Conservation (phyloP, 148 eudicot genomes). For the Mesembryanthemum crystallinum region DNA sequence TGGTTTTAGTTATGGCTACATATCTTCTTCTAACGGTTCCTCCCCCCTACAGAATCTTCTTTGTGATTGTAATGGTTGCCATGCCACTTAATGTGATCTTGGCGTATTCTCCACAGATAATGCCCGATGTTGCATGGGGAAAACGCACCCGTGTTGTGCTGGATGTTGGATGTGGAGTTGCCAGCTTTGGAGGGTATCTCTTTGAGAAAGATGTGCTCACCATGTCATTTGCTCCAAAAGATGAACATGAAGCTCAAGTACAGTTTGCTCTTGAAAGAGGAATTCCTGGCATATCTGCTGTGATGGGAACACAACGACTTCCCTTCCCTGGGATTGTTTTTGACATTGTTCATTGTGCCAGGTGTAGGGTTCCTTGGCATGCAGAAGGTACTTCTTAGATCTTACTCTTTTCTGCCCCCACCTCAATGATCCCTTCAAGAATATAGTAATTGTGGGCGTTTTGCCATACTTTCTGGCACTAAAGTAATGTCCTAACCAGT, state of each 20-base stretch:
- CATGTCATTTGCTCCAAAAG: slow-evolving; percentile 93
- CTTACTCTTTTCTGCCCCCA: background rate
- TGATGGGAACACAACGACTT: slow-evolving; percentile 89
- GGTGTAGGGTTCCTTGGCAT: slow-evolving; percentile 96
- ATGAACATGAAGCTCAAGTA: slow-evolving; percentile 92
- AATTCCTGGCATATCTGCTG: slow-evolving; percentile 90
- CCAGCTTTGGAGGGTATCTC: slow-evolving; percentile 51
- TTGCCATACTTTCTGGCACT: background rate
- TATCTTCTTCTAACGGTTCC: too few relatives aligned
- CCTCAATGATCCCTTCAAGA: background rate
- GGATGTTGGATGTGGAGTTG: slow-evolving; percentile 91
- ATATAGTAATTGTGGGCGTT: background rate
- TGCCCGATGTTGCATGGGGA: slow-evolving; percentile 80
- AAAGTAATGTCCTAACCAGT: background rate
- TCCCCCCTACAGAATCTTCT: too few relatives aligned
- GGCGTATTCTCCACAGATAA: slow-evolving; percentile 39
- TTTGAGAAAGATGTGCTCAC: slow-evolving; percentile 51
- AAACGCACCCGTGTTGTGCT: slow-evolving; percentile 76
- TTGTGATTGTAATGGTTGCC: background rate
- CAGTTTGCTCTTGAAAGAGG: slow-evolving; percentile 78
- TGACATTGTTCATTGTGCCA: slow-evolving; percentile 90
- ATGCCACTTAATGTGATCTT: slow-evolving; percentile 15
- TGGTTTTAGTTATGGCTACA: too few relatives aligned
- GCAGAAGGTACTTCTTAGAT: slow-evolving; percentile 78
- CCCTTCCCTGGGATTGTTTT: slow-evolving; percentile 81